Evolutionary conservation across 768 basidiomycete genomes (phyloP), one percentile per base, ranked within the genome.

Genomic region (Coprinellus micaceus): DNA sequence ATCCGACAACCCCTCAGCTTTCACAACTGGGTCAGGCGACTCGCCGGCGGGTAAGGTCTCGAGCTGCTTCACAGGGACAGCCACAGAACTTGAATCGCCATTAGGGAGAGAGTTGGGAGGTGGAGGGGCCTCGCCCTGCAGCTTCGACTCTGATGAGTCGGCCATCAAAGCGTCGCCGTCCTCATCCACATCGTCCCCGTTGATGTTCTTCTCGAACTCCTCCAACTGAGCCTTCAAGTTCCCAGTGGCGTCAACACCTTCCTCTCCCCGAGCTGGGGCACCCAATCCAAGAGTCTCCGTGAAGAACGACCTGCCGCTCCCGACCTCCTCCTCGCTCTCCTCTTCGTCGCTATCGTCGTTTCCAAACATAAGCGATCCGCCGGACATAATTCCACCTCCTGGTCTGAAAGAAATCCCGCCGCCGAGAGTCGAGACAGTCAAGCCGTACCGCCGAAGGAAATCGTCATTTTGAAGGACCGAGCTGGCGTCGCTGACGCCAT

Each of bases 401-500:
- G 82, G 85, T 58, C 77, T 71, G 67, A 86, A 87, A 15, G 85
- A 84, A 58, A 92, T 86, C 30, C 87, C 86, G 28, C 83, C 82
- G 9, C 71, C 68, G 5, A 66, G 47, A 7, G 68, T 68, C 4
- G 64, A 61, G 9, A 68, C 61, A 25, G 63, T 64, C 22, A 69
- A 37, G 12, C 69, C 67, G 52, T 67, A 66, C 19, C 62, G 63
- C 21, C 64, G 64, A 44, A 69, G 56, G 53, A 69, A 67, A 22
- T 67, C 67, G 10, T 66, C 67, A n/a, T 53, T 60, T 19, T 65
- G 60, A 15, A 56, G 43, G 4, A 71, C 65, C 12, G 52, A 37
- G 28, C 54, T 53, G 58, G 60, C 48, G 54, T 61, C 56, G 40
- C 74, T 71, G 51, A 76, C 74, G 3, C 70, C 69, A 46, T 73